Evolutionary conservation across 441 rosid species (phyloP).

Genomic region (Kokia cookei): DNA sequence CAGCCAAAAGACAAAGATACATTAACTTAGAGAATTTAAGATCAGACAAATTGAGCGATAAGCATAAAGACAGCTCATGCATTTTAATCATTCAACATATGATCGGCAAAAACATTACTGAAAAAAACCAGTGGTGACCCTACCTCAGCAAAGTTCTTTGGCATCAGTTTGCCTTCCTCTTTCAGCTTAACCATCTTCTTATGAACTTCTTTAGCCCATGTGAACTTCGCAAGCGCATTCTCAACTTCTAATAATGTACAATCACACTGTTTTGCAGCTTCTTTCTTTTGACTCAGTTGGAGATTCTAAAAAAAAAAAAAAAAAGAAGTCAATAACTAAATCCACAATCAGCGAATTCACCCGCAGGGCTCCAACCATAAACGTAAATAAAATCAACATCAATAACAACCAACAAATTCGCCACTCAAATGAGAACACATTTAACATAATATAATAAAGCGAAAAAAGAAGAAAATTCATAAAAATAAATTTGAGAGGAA

Average conservation of each 20-base stretch:
- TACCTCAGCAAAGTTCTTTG: conserved; percentile 84
- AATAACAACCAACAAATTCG: background rate
- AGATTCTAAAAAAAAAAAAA: conserved; percentile 51
- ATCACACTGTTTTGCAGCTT: conserved; percentile 70
- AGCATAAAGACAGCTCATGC: background rate
- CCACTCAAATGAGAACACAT: background rate
- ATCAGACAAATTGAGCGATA: background rate
- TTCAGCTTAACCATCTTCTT: conserved; percentile 56
- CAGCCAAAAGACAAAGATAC: background rate
- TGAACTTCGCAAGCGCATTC: conserved; percentile 68
- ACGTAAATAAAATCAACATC: background rate
- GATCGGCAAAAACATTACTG: background rate
- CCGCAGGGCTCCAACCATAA: background rate
- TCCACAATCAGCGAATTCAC: conserved; percentile 28
- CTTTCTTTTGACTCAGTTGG: conserved; percentile 70
- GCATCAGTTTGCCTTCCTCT: conserved; percentile 82
- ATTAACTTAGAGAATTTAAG: background rate
- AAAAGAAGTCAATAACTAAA: conserved; percentile 34
- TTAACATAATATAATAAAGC: background rate
- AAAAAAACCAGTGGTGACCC: background rate
- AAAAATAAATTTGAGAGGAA: background rate
- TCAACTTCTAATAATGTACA: conserved; percentile 86
- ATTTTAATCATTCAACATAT: background rate
- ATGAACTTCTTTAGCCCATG: conserved; percentile 85
- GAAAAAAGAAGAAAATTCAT: background rate